Evolutionary conservation across 2,329 filamentous ascomycete genomes (phyloP).

Genomic region (Geosmithia morbida): DNA sequence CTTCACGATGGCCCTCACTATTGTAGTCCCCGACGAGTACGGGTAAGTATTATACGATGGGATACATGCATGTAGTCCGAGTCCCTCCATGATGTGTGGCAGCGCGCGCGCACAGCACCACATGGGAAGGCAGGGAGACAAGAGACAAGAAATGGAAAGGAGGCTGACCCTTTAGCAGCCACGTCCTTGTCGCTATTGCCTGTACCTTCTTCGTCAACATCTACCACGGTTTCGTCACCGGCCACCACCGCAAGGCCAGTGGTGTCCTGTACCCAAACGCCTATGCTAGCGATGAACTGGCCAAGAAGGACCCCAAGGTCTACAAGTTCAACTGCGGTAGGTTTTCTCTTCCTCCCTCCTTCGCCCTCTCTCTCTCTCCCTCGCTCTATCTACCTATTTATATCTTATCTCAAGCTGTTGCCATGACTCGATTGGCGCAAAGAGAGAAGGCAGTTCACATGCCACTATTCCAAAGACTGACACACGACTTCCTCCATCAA

Average conservation of each 20-base stretch:
- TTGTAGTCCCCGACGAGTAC: constrained; percentile 33
- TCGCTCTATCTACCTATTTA: background rate
- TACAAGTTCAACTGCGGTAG: constrained; percentile 48
- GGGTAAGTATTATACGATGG: constrained; percentile 25
- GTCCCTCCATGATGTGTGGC: background rate
- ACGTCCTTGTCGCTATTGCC: constrained; percentile 43
- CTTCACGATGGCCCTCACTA: constrained; percentile 24
- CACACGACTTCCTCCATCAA: too few species aligned
- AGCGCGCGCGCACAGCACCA: background rate
- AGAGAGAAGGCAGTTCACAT: too few species aligned
- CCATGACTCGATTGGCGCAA: too few species aligned
- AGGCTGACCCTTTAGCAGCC: constrained; percentile 22
- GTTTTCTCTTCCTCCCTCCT: too few species aligned
- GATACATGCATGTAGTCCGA: too few species aligned
- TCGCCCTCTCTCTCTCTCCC: background rate
- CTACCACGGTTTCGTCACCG: constrained; percentile 33
- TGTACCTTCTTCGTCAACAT: constrained; percentile 43
- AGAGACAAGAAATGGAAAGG: background rate
- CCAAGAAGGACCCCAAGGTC: constrained; percentile 37
- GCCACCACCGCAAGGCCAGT: constrained; percentile 32
- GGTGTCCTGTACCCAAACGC: constrained; percentile 40
- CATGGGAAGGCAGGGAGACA: too few species aligned
- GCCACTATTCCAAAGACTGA: too few species aligned
- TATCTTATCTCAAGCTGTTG: background rate
- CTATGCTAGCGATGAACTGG: constrained; percentile 40